Conservation (phyloP, 176 grass and related monocot genomes). For the Puccinellia tenuiflora region DNA sequence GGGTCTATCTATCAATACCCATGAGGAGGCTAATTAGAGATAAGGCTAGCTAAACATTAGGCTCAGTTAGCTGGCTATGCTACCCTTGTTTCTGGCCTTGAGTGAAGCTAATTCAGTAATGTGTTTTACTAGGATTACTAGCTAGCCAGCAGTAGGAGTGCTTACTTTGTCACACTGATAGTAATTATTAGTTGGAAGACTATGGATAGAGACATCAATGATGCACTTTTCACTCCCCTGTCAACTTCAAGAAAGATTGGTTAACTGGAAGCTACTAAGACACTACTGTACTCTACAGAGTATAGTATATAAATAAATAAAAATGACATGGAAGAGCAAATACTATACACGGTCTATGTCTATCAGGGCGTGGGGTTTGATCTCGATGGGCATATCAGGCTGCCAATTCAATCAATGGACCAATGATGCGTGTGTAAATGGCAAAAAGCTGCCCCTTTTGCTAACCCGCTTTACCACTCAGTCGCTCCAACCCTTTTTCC, state of each 20-base stretch:
- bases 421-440: constrained; percentile 58
- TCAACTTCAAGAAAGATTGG: neutral
- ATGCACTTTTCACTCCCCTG: neutral
- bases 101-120: neutral
- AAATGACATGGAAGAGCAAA: neutral
- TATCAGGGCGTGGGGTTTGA: neutral
- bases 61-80: neutral
- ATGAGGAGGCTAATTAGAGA: neutral
- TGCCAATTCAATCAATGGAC: constrained; percentile 57
- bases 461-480: constrained; percentile 50
- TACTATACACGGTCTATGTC: neutral
- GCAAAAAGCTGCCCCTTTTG: constrained; percentile 39
- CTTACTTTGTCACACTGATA: neutral
- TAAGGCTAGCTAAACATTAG: neutral
- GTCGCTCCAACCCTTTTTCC: constrained; percentile 2
- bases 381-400: constrained; percentile 15
- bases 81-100: neutral
- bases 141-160: neutral
- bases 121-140: neutral
- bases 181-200: neutral
- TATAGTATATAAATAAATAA: no score
- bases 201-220: neutral
- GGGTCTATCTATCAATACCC: neutral
- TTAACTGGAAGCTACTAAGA: neutral
- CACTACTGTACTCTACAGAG: neutral